Percentiles rank a stretch among this genome's conserved stretches.
Evolutionary conservation across 345 rosid genomes (phyloP).

Genomic region (Populus pruinosa): DNA sequence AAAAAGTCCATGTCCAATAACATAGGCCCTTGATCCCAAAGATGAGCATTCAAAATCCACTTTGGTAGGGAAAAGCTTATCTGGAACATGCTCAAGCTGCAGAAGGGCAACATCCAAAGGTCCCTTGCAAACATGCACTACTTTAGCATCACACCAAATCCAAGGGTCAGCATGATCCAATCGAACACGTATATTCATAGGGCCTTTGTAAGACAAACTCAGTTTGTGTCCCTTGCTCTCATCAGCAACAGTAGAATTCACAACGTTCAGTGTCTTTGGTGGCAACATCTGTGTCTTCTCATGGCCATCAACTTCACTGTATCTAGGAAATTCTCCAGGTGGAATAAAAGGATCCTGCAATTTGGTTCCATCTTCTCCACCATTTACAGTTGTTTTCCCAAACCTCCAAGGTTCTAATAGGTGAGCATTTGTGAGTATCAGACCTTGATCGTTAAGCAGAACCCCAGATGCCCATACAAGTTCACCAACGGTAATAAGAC

Average conservation of each 20-base stretch:
- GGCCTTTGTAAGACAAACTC: slow-evolving; percentile 33
- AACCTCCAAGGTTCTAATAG: slow-evolving; percentile 94
- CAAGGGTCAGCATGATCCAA: slow-evolving; percentile 61
- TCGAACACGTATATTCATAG: slow-evolving; percentile 59
- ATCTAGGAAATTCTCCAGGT: slow-evolving; percentile 30
- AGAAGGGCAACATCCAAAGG: slow-evolving; percentile 83
- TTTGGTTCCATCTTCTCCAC: slow-evolving; percentile 28
- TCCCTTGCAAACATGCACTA: slow-evolving; percentile 68
- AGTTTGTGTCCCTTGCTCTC: slow-evolving; percentile 30
- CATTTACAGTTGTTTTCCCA: slow-evolving; percentile 56
- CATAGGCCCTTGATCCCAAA: slow-evolving; percentile 66
- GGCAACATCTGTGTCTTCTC: slow-evolving; percentile 22
- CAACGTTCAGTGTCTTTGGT: slow-evolving; percentile 14
- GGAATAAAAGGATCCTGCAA: slow-evolving; percentile 14
- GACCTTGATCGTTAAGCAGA: slow-evolving; percentile 73
- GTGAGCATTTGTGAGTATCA: slow-evolving; percentile 91
- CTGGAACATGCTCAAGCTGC: slow-evolving; percentile 59
- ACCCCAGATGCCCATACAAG: slow-evolving; percentile 95
- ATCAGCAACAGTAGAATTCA: slow-evolving; percentile 26
- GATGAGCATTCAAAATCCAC: slow-evolving; percentile 49
- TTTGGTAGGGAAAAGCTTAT: slow-evolving; percentile 50
- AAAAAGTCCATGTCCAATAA: slow-evolving; percentile 83
- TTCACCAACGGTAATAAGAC: slow-evolving; percentile 70
- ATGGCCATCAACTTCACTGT: slow-evolving; percentile 25
- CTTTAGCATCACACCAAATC: slow-evolving; percentile 77